phyloP scores from a whole-genome alignment of 192 early-diverging fungal genomes.

The Backusella westeae region DNA sequence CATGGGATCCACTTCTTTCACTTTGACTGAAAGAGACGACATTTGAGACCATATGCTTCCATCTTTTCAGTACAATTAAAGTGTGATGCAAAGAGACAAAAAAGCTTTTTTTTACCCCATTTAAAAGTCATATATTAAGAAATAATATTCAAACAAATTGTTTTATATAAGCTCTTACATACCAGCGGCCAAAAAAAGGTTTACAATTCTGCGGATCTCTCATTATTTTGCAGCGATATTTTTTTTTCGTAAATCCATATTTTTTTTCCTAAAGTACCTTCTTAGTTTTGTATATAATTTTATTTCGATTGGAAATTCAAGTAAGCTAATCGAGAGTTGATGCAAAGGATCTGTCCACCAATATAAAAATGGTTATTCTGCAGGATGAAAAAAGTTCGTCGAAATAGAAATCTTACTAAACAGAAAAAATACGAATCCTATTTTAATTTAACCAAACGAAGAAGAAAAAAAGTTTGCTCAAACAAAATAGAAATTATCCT shows the following conservation, averaged over 20 bases:
- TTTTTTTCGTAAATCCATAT: neutral
- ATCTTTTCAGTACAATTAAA: neutral
- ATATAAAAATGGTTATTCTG: neutral
- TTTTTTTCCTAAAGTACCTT: neutral
- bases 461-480: neutral
- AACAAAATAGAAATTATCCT: conserved; percentile 12
- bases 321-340: neutral
- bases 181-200: neutral
- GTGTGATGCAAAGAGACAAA: neutral
- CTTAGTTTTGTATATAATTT: neutral
- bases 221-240: neutral
- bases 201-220: neutral
- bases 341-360: neutral
- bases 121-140: neutral
- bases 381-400: conserved; percentile 15
- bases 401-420: conserved; percentile 13
- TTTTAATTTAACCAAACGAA: conserved; percentile 18
- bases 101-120: neutral
- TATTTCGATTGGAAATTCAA: neutral
- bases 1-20: neutral
- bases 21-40: conserved; percentile 8
- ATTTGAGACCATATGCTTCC: conserved; percentile 23
- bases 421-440: neutral
- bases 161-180: conserved; percentile 3
- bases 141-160: neutral